phyloP scores from a whole-genome alignment of 345 rosid species.

The Atalantia buxifolia region DNA sequence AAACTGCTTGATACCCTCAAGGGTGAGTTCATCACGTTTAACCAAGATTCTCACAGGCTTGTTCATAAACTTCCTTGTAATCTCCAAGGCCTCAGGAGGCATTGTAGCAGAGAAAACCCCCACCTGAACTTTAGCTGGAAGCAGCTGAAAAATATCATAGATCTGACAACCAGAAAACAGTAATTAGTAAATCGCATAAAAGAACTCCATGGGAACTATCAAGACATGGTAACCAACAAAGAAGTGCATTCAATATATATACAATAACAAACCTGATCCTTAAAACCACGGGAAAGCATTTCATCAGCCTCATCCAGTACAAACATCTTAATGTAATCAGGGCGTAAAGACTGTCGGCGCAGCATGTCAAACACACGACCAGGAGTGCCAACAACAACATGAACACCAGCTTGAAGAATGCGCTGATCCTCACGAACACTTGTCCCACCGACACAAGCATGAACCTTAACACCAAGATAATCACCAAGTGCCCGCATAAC shows the following conservation, averaged over 20 bases:
- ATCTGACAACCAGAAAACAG: slow-evolving; percentile 40
- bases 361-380: slow-evolving; percentile 98
- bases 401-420: slow-evolving; percentile 86
- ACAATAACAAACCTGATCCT: slow-evolving; percentile 64
- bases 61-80: slow-evolving; percentile 86
- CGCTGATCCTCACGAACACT: slow-evolving; percentile 95
- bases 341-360: slow-evolving; percentile 77
- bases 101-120: slow-evolving; percentile 92
- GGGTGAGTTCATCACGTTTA: slow-evolving; percentile 88
- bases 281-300: slow-evolving; percentile 95
- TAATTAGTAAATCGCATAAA: neutral
- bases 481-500: slow-evolving; percentile 97
- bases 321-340: slow-evolving; percentile 79
- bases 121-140: slow-evolving; percentile 70
- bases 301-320: slow-evolving; percentile 97
- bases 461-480: slow-evolving; percentile 86
- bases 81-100: slow-evolving; percentile 93
- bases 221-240: neutral
- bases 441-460: slow-evolving; percentile 96
- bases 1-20: slow-evolving; percentile 90
- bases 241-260: neutral
- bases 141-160: slow-evolving; percentile 79
- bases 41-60: slow-evolving; percentile 84
- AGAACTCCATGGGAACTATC: neutral
- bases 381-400: slow-evolving; percentile 96